Conservation (phyloP, 768 basidiomycete species). For the Aureoboletus auriporus region DNA sequence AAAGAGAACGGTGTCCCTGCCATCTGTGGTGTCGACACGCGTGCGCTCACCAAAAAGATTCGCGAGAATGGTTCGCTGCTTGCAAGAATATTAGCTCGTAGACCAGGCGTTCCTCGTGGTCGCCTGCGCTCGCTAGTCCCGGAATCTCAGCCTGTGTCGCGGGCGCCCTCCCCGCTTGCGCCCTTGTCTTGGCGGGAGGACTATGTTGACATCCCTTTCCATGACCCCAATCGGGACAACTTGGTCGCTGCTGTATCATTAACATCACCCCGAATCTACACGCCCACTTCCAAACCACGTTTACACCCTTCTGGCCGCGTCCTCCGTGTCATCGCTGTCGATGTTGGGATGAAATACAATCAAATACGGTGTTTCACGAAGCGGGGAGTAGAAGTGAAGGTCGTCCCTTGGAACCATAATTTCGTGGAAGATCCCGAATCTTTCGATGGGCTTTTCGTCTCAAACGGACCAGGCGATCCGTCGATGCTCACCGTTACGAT, state of each 20-base stretch:
- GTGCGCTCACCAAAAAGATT: slow-evolving; percentile 93
- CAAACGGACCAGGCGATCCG: slow-evolving; percentile 97
- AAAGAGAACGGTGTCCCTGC: slow-evolving; percentile 94
- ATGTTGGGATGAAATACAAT: slow-evolving; percentile 99
- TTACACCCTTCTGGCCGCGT: slow-evolving; percentile 77
- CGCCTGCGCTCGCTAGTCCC: slow-evolving; percentile 32
- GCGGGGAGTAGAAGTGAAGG: slow-evolving; percentile 93
- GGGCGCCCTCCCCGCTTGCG: slow-evolving; percentile 51
- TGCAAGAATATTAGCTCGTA: slow-evolving; percentile 73
- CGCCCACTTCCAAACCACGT: slow-evolving; percentile 50
- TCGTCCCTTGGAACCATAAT: slow-evolving; percentile 97
- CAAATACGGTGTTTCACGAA: slow-evolving; percentile 94
- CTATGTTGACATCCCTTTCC: slow-evolving; percentile 77
- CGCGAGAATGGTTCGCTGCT: slow-evolving; percentile 93
- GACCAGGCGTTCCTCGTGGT: slow-evolving; percentile 40
- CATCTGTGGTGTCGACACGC: slow-evolving; percentile 93
- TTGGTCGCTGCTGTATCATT: slow-evolving; percentile 89
- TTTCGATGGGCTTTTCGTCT: slow-evolving; percentile 93
- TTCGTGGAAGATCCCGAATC: slow-evolving; percentile 74
- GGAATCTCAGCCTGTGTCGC: slow-evolving; percentile 40
- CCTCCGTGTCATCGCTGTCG: slow-evolving; percentile 83
- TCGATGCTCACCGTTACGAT: slow-evolving; percentile 77
- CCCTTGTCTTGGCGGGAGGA: slow-evolving; percentile 74
- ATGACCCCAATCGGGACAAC: slow-evolving; percentile 85
- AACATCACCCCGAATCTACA: slow-evolving; percentile 60